Conservation (phyloP, 2,329 filamentous ascomycete species). For the Diaporthe sp. region DNA sequence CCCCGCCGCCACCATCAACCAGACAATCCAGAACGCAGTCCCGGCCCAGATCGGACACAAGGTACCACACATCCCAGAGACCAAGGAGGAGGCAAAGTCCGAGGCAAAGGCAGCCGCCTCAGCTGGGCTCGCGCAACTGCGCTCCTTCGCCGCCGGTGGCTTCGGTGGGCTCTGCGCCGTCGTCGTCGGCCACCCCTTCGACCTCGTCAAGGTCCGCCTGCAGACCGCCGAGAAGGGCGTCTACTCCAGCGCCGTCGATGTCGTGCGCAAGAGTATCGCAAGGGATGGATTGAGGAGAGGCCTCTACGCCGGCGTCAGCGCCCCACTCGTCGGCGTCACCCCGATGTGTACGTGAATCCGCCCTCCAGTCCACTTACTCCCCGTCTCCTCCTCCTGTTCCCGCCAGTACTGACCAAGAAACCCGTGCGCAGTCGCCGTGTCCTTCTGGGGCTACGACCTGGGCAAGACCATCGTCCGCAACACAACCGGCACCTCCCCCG, state of each 20-base stretch:
- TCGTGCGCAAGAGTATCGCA: constrained; percentile 88
- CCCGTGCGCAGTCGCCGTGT: constrained; percentile 70
- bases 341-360: constrained; percentile 87
- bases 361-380: background rate
- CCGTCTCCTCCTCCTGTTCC: background rate
- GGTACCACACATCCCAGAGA: constrained; percentile 59
- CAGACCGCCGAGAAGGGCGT: constrained; percentile 96
- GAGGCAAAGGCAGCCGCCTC: constrained; percentile 57
- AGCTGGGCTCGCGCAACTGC: constrained; percentile 66
- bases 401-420: constrained; percentile 12
- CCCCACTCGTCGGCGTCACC: constrained; percentile 93
- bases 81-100: constrained; percentile 58
- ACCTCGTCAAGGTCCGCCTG: constrained; percentile 96
- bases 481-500: constrained; percentile 73
- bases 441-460: constrained; percentile 91
- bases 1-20: constrained; percentile 48
- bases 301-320: constrained; percentile 96
- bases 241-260: constrained; percentile 91
- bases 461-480: constrained; percentile 88
- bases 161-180: constrained; percentile 96
- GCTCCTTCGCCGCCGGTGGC: constrained; percentile 89
- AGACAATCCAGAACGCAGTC: constrained; percentile 48
- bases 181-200: constrained; percentile 94
- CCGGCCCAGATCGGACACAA: constrained; percentile 52
- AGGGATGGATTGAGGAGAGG: constrained; percentile 85